Base-by-base conservation (phyloP, 1,284 basidiomycete species). In the Sanghuangporus baumii region DNA sequence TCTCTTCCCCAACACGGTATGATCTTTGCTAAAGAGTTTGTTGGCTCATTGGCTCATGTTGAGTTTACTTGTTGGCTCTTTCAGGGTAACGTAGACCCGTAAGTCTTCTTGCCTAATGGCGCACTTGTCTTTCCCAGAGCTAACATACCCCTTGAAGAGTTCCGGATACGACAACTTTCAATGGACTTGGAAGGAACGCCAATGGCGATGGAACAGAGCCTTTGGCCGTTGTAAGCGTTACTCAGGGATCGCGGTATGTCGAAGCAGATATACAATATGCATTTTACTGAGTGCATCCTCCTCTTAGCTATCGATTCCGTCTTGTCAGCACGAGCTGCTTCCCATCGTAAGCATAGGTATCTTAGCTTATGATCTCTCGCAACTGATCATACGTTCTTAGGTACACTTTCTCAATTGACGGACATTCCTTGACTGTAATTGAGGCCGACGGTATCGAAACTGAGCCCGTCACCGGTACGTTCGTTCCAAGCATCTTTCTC, bases 261-360 rank as follows among this genome's bases (percentile, higher is more conserved):
- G 41, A 71, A 41, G 58, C 64, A 11, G 68, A 66, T 3, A 79
- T 78, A 6, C 59, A 70, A 0, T 69, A 80, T 26, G 65, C 76
- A 0, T 69, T 81, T n/a, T 62, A 77, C 55, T 67, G 69, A 11
- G 75, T 77, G 46, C 16, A 67, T 14, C 55, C 59, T 1, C 70
- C 70, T 14, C 70, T 68, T 54, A 67, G 71, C 5, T 55, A 65
- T 65, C 76, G 81, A 12, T 71, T 82, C 60, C 72, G 80, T 14
- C 57, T 82, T 31, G 65, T 81, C n/a, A 70, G 69, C 54, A 71
- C 76, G 46, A 70, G 74, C 12, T 82, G 80, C 69, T 75, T 78
- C 61, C 73, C 78, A 2, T 72, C 73, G 56, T 75, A 54, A 40
- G 63, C 4, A 12, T 14, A 23, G n/a, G 20, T 65, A n/a, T 78